Base-by-base conservation (phyloP, 768 basidiomycete species). In the Lactarius vividus region DNA sequence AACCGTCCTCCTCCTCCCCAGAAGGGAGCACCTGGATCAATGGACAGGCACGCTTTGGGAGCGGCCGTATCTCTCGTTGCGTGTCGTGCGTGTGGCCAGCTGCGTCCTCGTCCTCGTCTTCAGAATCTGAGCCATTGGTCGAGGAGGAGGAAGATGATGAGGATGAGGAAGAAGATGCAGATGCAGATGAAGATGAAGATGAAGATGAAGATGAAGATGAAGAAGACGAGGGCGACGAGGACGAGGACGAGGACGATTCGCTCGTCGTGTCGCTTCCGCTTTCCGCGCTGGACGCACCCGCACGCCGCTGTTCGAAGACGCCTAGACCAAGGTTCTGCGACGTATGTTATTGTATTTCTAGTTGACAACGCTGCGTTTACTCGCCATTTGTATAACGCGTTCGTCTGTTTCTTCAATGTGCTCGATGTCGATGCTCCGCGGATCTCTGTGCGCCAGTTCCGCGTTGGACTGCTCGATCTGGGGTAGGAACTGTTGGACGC, bases 371-470 rank as follows among this genome's bases (percentile, higher is more conserved):
- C 3, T 3, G 7, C 7, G 28, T 42, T 31, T 9, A 62, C 69
- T 63, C 35, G 82, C 88, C 87, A 89, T 89, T 73, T 89, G 83
- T 69, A 91, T 86, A 72, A 88, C 84, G 64, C 75, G 80, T 1
- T 78, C 79, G 59, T 77, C 79, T n/a, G 77, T 77, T 26, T 77
- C 79, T 8, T 77, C 75, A 28, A 91, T 70, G 63, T 87, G 80
- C 74, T 92, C 90, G 46, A 92, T 89, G 71, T 91, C 84, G n/a
- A 91, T 77, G 69, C 84, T 87, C 20, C 74, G 72, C 1, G 86
- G 87, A 65, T 86, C 80, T 46, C 75, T 73, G 44, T 80, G 74
- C 3, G 79, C 71, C 20, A 91, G 80, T 1, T 81, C 73, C 2
- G 79, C 80, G 69, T 89, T 91, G 2, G 88, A 87, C 15, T 85